Percentiles rank a stretch among this genome's conserved stretches.
Conservation (phyloP, 108 stramenopile genomes). For the Skeletonema costatum region DNA sequence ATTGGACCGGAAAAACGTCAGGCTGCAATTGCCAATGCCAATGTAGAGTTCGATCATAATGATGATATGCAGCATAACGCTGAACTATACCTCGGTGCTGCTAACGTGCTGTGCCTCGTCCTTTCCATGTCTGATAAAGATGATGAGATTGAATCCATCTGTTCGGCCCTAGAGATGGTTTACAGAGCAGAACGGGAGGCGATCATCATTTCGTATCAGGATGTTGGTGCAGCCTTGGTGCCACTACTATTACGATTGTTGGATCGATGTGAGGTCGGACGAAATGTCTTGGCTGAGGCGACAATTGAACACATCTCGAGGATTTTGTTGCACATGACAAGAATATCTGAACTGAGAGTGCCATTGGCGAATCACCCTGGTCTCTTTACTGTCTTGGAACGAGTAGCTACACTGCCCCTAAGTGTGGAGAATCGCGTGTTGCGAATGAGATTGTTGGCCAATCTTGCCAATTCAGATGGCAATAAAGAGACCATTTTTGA, state of each 20-base stretch:
- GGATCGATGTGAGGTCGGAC: slow-evolving; percentile 61
- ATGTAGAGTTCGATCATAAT: slow-evolving; percentile 69
- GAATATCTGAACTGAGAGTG: slow-evolving; percentile 63
- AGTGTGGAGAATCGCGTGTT: slow-evolving; percentile 61
- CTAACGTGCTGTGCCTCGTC: slow-evolving; percentile 58
- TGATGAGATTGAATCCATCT: slow-evolving; percentile 74
- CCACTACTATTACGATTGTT: slow-evolving; percentile 61
- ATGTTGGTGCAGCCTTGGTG: slow-evolving; percentile 59
- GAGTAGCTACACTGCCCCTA: slow-evolving; percentile 52
- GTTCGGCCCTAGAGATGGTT: slow-evolving; percentile 80
- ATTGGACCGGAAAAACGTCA: slow-evolving; percentile 53
- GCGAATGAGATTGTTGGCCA: slow-evolving; percentile 71
- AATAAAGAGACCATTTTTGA: slow-evolving; percentile 72
- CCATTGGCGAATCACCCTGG: slow-evolving; percentile 55
- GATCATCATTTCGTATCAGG: slow-evolving; percentile 64
- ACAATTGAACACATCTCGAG: slow-evolving; percentile 65
- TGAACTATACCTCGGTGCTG: slow-evolving; percentile 72
- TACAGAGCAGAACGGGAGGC: slow-evolving; percentile 60
- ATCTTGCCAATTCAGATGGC: slow-evolving; percentile 77
- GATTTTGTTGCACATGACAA: slow-evolving; percentile 63
- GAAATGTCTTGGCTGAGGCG: slow-evolving; percentile 44
- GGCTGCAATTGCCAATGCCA: slow-evolving; percentile 62
- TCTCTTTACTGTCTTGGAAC: slow-evolving; percentile 59
- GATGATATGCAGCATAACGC: slow-evolving; percentile 66
- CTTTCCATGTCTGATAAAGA: slow-evolving; percentile 64